These are phyloP conservation scores for Micractinium sp. DNA, from an alignment of 139 green algal genomes.

Conservation along the genomic window DNA sequence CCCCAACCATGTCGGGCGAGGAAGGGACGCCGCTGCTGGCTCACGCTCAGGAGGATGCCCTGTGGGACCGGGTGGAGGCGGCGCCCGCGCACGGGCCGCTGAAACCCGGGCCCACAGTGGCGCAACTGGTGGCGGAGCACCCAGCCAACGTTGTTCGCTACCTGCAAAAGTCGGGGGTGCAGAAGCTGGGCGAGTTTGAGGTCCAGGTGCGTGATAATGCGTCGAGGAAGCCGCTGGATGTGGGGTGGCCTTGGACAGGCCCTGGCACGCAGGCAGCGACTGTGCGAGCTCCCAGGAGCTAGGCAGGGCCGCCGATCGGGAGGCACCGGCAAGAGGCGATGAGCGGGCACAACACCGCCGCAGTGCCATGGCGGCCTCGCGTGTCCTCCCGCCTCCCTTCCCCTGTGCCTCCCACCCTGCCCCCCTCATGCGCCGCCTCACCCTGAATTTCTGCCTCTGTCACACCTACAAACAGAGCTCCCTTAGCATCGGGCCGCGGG, in stretches of 20 bases:
- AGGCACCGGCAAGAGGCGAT: not conserved
- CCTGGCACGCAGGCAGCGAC: not conserved
- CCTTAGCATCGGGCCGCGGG: too few species aligned
- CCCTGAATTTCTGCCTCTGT: too few species aligned
- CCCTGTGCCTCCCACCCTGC: too few species aligned
- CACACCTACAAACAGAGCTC: too few species aligned
- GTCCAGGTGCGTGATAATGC: not conserved
- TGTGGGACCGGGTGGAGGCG: constrained; percentile 22
- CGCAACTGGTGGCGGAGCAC: not conserved
- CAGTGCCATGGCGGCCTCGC: too few species aligned
- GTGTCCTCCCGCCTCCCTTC: too few species aligned
- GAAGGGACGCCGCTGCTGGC: not conserved
- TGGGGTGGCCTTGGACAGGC: not conserved
- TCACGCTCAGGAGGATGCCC: constrained; percentile 1
- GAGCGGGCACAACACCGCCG: too few species aligned
- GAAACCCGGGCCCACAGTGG: not conserved
- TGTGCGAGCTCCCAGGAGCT: too few species aligned
- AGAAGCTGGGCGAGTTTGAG: constrained; percentile 9
- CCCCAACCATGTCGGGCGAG: not conserved
- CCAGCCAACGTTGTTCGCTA: not conserved
- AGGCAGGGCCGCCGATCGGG: too few species aligned
- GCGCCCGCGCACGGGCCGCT: not conserved
- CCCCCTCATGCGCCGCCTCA: too few species aligned
- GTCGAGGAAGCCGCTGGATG: not conserved
- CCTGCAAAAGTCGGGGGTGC: constrained; percentile 9